Base-by-base conservation (phyloP, 345 rosid species). In the Eucalyptus grandis region DNA sequence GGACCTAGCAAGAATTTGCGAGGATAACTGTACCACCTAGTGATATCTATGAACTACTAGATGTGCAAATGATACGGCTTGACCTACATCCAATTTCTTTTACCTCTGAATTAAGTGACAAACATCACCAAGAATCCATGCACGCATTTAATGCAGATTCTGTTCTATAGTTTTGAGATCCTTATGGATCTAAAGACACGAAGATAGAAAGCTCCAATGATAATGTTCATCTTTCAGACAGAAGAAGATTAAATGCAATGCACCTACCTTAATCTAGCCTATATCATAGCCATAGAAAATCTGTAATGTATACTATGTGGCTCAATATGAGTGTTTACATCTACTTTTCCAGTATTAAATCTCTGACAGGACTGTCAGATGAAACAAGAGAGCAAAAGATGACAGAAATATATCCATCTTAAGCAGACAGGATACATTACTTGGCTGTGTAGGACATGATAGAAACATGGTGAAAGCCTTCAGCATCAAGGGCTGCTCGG, bases 371-470 rank as follows among this genome's bases (percentile, higher is more conserved):
- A 19, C 82, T 34, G 10, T 72, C 43, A 37, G 82, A 72, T 72
- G 82, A 37, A 72, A 72, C 26, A 34, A 72, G 24, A 72, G 82
- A 72, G 82, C 82, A 15, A 72, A 72, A 34, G 26, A 72, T 72
- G 82, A 37, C 46, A 72, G 44, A 19, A 34, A 72, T 37, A 72
- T 72, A 72, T 17, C 40, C 46, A 72, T 72, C 82, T 72, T 37
- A 72, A 72, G 46, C 46, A 17, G 82, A 34, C 11, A 72, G 82
- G 44, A 69, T 16, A 53, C 13, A 86, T 89, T 95, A 98, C 99
- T 98, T 98, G 82, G 99, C 99, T 4, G 99, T 98, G 90, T 98
- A 98, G 62, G 99, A 98, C 99, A 98, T 96, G 93, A 98, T 97
- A 86, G 99, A 95, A 87, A 98, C 99, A 90, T 97, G 93, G 69